Percentiles rank a stretch among this genome's conserved stretches.
Evolutionary conservation across 2,329 filamentous ascomycete genomes (phyloP).

Genomic region (Metarhizium brunneum): DNA sequence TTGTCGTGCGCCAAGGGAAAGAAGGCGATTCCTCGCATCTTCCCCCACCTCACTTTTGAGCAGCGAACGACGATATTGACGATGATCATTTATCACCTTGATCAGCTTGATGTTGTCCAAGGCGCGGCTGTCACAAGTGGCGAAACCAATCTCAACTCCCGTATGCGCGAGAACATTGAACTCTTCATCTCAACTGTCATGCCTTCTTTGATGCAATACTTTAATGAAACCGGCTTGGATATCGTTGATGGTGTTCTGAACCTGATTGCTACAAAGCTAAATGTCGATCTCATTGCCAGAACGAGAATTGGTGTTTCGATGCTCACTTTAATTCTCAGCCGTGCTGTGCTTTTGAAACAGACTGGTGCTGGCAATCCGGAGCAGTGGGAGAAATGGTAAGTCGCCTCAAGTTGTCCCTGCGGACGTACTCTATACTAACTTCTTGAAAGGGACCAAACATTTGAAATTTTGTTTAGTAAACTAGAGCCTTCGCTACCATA

Average conservation of each 20-base stretch:
- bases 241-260: constrained; percentile 87
- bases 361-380: constrained; percentile 59
- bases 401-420: constrained; percentile 3
- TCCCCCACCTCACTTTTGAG: constrained; percentile 84
- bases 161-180: constrained; percentile 84
- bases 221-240: constrained; percentile 82
- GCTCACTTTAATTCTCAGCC: constrained; percentile 87
- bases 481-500: constrained; percentile 75
- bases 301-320: constrained; percentile 84
- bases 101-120: constrained; percentile 82
- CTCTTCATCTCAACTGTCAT: constrained; percentile 83
- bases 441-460: constrained; percentile 56
- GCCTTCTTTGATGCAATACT: constrained; percentile 79
- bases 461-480: constrained; percentile 78
- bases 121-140: constrained; percentile 66
- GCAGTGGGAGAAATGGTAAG: constrained; percentile 73
- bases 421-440: constrained; percentile 19
- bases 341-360: constrained; percentile 88
- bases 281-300: constrained; percentile 74
- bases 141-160: constrained; percentile 61
- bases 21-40: constrained; percentile 88
- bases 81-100: constrained; percentile 89
- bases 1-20: constrained; percentile 93
- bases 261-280: constrained; percentile 72
- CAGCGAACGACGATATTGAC: constrained; percentile 93